These are phyloP conservation scores for Raphanus sativus DNA, from an alignment of 345 rosid species.

Conservation along the genomic window DNA sequence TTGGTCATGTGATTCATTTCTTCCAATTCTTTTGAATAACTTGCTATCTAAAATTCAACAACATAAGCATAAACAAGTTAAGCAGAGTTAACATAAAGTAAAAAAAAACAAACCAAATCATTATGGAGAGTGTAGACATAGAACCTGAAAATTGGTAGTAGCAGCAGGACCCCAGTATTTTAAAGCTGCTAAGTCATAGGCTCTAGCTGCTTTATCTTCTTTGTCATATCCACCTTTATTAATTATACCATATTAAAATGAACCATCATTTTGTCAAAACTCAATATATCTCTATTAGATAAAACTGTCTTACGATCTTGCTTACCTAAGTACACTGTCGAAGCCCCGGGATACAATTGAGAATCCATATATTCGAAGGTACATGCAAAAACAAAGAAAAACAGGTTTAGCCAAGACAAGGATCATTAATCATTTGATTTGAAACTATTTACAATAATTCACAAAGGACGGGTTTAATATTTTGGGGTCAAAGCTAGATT, in stretches of 20 bases:
- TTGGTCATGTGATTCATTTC: constrained; percentile 83
- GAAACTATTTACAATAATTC: not conserved
- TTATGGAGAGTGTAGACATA: not conserved
- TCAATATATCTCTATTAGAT: not conserved
- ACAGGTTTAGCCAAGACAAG: not conserved
- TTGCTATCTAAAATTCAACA: constrained; percentile 44
- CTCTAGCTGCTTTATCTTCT: constrained; percentile 95
- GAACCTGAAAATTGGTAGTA: constrained; percentile 85
- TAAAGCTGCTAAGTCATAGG: constrained; percentile 91
- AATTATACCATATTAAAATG: not conserved
- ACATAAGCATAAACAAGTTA: not conserved
- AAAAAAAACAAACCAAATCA: not conserved
- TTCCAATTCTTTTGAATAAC: constrained; percentile 66
- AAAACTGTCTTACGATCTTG: not conserved
- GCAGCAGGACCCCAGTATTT: constrained; percentile 94
- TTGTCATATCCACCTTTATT: constrained; percentile 89
- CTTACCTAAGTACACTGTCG: constrained; percentile 89
- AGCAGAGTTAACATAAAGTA: not conserved
- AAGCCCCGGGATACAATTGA: not conserved
- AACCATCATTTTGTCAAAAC: not conserved
- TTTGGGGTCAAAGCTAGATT: constrained; percentile 26
- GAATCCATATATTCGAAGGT: not conserved
- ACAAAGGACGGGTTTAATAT: not conserved
- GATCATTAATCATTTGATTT: not conserved
- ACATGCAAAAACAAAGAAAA: constrained; percentile 16